Conservation (phyloP, 495 filamentous ascomycete genomes). For the Penicillium samsonianum region DNA sequence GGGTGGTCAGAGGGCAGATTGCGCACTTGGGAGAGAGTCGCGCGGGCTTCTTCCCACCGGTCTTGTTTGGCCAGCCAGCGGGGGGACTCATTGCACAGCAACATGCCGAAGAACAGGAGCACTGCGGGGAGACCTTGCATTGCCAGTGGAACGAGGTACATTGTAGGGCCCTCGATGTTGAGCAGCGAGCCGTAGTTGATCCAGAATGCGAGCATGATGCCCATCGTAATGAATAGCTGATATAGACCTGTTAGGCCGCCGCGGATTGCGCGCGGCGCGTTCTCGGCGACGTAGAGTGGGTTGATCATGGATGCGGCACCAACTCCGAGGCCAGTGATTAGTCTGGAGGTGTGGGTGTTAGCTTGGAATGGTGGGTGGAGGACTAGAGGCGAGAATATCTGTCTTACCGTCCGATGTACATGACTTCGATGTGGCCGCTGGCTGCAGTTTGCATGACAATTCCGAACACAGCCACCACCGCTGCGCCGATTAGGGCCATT, state of each 20-base stretch:
- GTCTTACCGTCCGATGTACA: constrained; percentile 64
- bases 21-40: constrained; percentile 56
- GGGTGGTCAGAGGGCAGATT: constrained; percentile 55
- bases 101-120: constrained; percentile 59
- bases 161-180: constrained; percentile 51
- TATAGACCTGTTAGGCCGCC: constrained; percentile 70
- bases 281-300: constrained; percentile 62
- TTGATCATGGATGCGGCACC: constrained; percentile 66
- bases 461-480: constrained; percentile 49
- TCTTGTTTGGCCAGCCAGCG: constrained; percentile 70
- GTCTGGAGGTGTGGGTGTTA: constrained; percentile 27
- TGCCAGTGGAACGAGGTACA: constrained; percentile 68
- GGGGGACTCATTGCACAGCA: constrained; percentile 67
- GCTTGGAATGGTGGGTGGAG: neutral
- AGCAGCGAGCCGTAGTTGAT: constrained; percentile 62
- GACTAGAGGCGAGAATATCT: too few relatives aligned
- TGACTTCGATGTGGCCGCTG: constrained; percentile 49
- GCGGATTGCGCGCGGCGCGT: constrained; percentile 70
- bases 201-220: constrained; percentile 69
- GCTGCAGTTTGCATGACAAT: constrained; percentile 65
- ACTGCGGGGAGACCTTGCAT: constrained; percentile 67
- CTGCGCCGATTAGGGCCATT: constrained; percentile 52
- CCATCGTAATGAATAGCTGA: constrained; percentile 64
- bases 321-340: constrained; percentile 67
- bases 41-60: constrained; percentile 66